phyloP scores from a whole-genome alignment of 352 stramenopile species.

The Pythium phragmiticola region DNA sequence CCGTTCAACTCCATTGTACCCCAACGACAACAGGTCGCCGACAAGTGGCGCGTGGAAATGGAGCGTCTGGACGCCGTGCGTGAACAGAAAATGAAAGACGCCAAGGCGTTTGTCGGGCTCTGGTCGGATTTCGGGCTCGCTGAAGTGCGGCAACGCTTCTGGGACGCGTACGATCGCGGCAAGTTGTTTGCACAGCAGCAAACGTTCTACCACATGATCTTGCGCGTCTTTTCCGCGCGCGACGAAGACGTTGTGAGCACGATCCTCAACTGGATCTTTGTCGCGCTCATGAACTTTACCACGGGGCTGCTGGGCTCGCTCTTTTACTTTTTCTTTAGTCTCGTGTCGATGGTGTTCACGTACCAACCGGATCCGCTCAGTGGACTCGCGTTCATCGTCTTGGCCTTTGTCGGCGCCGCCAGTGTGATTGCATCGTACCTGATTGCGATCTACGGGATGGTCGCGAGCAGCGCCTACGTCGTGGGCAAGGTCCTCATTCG shows the following conservation, averaged over 20 bases:
- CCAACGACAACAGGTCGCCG: conserved; percentile 49
- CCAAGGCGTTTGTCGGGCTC: conserved; percentile 71
- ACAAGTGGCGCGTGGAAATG: conserved; percentile 63
- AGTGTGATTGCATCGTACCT: conserved; percentile 86
- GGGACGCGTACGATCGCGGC: conserved; percentile 78
- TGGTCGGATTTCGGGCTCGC: conserved; percentile 84
- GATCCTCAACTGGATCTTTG: conserved; percentile 83
- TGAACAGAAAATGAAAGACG: conserved; percentile 79
- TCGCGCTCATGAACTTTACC: conserved; percentile 87
- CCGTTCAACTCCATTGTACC: conserved; percentile 61
- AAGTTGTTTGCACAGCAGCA: conserved; percentile 87
- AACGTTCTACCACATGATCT: conserved; percentile 87
- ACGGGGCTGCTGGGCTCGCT: conserved; percentile 75
- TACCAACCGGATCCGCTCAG: conserved; percentile 83
- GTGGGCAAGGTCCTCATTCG: conserved; percentile 74
- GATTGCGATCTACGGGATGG: conserved; percentile 85
- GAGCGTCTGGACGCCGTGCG: conserved; percentile 50
- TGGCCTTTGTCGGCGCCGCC: conserved; percentile 68
- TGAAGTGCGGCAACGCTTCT: conserved; percentile 76
- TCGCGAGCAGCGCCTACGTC: conserved; percentile 76
- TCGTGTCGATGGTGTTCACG: conserved; percentile 79
- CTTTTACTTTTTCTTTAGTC: conserved; percentile 86
- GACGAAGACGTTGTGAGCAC: conserved; percentile 79
- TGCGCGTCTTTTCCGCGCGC: conserved; percentile 61
- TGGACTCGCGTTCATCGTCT: conserved; percentile 66